Base-by-base conservation (phyloP, 257 asterid genomes). In the Nicotiana obtusifolia region DNA sequence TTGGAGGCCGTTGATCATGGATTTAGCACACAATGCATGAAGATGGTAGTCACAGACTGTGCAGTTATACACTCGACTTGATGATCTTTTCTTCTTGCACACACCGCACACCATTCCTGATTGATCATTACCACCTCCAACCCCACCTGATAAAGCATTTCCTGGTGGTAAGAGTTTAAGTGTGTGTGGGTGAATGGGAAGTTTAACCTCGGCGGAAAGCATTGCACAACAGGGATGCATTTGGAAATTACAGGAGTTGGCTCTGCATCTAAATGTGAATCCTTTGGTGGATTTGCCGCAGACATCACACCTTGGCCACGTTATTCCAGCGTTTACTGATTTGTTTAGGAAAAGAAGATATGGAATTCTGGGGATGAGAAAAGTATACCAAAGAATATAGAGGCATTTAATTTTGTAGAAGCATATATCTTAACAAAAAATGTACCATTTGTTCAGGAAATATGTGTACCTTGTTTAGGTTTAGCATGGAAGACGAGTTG, bases 191-290 rank as follows among this genome's bases (percentile, higher is more conserved):
- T 94, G 97, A 35, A 31, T 77, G 17, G 87, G 81, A 61, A 84
- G 82, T 60, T 62, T 83, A 82, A 88, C 86, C 66, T 91, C 92
- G 0, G 84, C 64, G 19, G 94, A 83, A 62, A 94, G 91, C 95
- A 86, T 90, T 78, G 97, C 97, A 52, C 98, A 94, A 81, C 97
- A 90, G 0, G 98, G 98, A 87, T 94, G 98, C 93, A 94, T 93
- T 87, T 92, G 97, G 91, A 94, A 94, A 75, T 83, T 90, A 86
- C 98, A 94, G 2, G 94, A 75, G 61, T 49, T 75, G 62, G 26
- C 93, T 77, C 91, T 81, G 91, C 98, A 94, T 87, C 97, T 64
- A 86, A 81, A 94, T 80, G 90, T 85, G 64, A 93, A 94, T 14
- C 98, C 98, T 83, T 88, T 93, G 33, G 86, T 60, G 5, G 97